Evolutionary conservation across 2,329 filamentous ascomycete genomes (phyloP).

Genomic region (Venturia oleaginea): DNA sequence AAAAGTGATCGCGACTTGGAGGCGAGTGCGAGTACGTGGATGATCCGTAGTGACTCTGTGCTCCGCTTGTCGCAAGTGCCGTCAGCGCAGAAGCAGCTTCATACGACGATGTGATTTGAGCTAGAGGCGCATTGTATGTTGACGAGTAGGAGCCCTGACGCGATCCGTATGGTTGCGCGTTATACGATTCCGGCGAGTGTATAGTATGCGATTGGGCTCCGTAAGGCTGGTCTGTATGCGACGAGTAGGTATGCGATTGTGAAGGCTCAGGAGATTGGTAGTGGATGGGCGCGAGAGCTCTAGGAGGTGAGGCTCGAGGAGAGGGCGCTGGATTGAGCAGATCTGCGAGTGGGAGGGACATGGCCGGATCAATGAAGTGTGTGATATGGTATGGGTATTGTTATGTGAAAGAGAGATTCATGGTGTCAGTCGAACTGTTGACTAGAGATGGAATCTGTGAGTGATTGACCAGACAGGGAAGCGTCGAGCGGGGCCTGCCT

Average conservation of each 20-base stretch:
- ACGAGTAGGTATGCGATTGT: conserved; percentile 10
- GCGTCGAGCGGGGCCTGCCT: not conserved
- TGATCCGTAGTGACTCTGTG: conserved; percentile 16
- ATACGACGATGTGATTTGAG: conserved; percentile 19
- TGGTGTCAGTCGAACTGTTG: not conserved
- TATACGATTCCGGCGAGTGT: not conserved
- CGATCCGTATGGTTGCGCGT: not conserved
- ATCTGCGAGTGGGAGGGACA: conserved; percentile 24
- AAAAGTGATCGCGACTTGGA: conserved; percentile 16
- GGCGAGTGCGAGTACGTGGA: conserved; percentile 2
- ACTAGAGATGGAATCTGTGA: not conserved
- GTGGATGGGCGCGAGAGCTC: conserved; percentile 5
- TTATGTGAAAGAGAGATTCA: not conserved
- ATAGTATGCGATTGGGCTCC: conserved; percentile 7
- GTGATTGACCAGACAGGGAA: not conserved
- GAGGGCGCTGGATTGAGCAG: conserved; percentile 29
- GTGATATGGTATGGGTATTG: not conserved
- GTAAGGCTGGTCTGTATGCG: not conserved
- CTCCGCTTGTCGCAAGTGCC: conserved; percentile 21
- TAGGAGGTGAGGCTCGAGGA: conserved; percentile 6
- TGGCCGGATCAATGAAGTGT: conserved; percentile 8
- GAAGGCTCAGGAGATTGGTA: not conserved
- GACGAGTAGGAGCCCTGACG: not conserved
- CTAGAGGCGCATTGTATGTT: conserved; percentile 12
- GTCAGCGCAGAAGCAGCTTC: conserved; percentile 16